Evolutionary conservation across 2,329 filamentous ascomycete genomes (phyloP).

Genomic region (Colletotrichum somersetense): DNA sequence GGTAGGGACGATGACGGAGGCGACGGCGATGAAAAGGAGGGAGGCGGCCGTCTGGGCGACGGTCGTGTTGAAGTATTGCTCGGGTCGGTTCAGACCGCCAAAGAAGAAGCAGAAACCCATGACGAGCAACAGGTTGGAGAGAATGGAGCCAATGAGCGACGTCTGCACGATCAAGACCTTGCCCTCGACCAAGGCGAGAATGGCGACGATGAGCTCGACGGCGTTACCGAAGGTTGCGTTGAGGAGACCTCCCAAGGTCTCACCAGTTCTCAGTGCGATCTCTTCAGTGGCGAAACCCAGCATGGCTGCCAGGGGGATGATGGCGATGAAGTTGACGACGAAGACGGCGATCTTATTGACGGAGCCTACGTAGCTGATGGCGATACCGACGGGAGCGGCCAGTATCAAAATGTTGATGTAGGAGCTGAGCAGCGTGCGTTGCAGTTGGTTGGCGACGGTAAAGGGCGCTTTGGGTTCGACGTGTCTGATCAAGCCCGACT

Average conservation of each 20-base stretch:
- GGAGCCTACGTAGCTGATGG: constrained; percentile 71
- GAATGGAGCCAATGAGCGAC: constrained; percentile 89
- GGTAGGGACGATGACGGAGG: constrained; percentile 88
- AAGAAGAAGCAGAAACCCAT: constrained; percentile 95
- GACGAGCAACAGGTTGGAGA: constrained; percentile 90
- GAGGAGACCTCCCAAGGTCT: constrained; percentile 87
- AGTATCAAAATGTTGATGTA: constrained; percentile 89
- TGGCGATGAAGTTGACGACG: constrained; percentile 92
- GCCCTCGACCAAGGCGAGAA: constrained; percentile 81
- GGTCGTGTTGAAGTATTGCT: constrained; percentile 92
- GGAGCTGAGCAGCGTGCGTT: constrained; percentile 81
- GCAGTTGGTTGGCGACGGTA: constrained; percentile 74
- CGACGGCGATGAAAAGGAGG: constrained; percentile 82
- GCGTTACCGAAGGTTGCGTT: constrained; percentile 94
- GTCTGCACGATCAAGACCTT: constrained; percentile 91
- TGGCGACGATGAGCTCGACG: constrained; percentile 88
- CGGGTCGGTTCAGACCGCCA: constrained; percentile 80
- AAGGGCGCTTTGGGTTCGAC: constrained; percentile 67
- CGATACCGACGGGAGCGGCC: constrained; percentile 84
- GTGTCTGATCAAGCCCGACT: constrained; percentile 58
- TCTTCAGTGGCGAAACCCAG: constrained; percentile 92
- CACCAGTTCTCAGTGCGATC: constrained; percentile 83
- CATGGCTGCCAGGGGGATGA: constrained; percentile 89
- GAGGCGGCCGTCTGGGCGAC: constrained; percentile 92
- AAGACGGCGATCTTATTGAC: constrained; percentile 77